phyloP scores from a whole-genome alignment of 2,329 filamentous ascomycete genomes.

The Chaetomiaceae sp. region DNA sequence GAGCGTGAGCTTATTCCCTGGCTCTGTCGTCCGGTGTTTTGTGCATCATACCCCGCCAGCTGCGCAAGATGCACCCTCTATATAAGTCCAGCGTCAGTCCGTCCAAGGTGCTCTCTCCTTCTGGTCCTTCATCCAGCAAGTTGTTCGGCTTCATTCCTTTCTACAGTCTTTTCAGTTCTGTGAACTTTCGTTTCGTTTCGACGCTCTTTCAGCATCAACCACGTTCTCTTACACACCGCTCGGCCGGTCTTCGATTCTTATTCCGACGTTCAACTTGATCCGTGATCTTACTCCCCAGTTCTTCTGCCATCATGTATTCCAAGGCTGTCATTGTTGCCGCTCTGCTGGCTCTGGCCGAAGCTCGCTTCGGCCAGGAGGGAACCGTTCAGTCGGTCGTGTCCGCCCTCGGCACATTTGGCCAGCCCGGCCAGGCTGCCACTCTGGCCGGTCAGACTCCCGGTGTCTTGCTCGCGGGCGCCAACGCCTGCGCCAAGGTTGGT shows the following conservation, averaged over 20 bases:
- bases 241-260: conserved; percentile 14
- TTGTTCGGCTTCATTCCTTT: conserved; percentile 19
- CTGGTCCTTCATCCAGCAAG: conserved; percentile 15
- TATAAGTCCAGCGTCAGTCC: conserved; percentile 18
- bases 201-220: conserved; percentile 18
- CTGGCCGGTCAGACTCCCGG: conserved; percentile 57
- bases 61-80: conserved; percentile 8
- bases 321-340: conserved; percentile 19
- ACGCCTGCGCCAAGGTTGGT: conserved; percentile 57
- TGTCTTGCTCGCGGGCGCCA: conserved; percentile 57
- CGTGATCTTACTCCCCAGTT: conserved; percentile 2
- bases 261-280: conserved; percentile 11
- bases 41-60: conserved; percentile 10
- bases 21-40: conserved; percentile 14
- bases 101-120: background rate
- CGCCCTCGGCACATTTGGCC: conserved; percentile 48
- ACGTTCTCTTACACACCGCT: conserved; percentile 9
- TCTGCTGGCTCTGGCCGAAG: conserved; percentile 42
- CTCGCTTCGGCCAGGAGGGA: conserved; percentile 60
- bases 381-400: conserved; percentile 48
- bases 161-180: conserved; percentile 24
- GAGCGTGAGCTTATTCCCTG: conserved; percentile 15
- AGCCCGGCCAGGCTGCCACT: conserved; percentile 55
- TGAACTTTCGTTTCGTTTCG: conserved; percentile 26
- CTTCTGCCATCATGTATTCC: conserved; percentile 22